A percentile compares a stretch with the other conserved stretches of the same genome.
Conservation (phyloP, 208 protist genomes). For the Trypanosoma platydactyli region DNA sequence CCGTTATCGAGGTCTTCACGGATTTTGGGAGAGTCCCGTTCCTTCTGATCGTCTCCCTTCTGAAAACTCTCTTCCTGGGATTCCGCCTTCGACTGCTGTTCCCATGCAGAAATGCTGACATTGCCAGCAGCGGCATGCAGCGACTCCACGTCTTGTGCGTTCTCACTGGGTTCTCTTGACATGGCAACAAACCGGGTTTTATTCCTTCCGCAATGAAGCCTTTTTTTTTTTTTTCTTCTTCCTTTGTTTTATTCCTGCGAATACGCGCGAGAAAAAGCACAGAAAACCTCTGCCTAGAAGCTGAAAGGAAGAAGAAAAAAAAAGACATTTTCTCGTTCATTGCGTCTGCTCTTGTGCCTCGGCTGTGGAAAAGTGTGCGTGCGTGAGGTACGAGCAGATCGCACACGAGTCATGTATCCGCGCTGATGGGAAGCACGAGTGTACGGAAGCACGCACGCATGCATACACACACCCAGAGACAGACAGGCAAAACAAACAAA, state of each 20-base stretch:
- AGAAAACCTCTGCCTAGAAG: too few relatives aligned
- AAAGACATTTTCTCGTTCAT: too few relatives aligned
- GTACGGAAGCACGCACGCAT: not conserved
- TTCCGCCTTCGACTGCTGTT: not conserved
- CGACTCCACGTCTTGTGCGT: constrained; percentile 23
- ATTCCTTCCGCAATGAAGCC: not conserved
- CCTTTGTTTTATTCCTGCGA: constrained; percentile 17
- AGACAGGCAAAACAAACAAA: constrained; percentile 13
- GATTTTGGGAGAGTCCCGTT: not conserved
- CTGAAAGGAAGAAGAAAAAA: too few relatives aligned
- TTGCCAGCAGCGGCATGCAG: not conserved
- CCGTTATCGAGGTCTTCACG: not conserved
- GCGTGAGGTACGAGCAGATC: too few relatives aligned
- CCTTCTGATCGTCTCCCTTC: not conserved
- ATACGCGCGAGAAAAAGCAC: too few relatives aligned
- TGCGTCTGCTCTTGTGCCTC: not conserved
- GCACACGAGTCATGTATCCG: not conserved
- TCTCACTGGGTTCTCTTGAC: not conserved
- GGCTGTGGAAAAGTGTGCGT: not conserved
- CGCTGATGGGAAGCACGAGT: not conserved
- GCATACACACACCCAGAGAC: constrained; percentile 3
- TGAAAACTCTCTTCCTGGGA: not conserved
- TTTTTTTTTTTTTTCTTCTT: constrained; percentile 20
- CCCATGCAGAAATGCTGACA: not conserved
- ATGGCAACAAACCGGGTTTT: not conserved